A percentile compares a stretch with the other conserved stretches of the same genome.
phyloP scores from a whole-genome alignment of 495 filamentous ascomycete species.

The Penicillium cosmopolitanum region DNA sequence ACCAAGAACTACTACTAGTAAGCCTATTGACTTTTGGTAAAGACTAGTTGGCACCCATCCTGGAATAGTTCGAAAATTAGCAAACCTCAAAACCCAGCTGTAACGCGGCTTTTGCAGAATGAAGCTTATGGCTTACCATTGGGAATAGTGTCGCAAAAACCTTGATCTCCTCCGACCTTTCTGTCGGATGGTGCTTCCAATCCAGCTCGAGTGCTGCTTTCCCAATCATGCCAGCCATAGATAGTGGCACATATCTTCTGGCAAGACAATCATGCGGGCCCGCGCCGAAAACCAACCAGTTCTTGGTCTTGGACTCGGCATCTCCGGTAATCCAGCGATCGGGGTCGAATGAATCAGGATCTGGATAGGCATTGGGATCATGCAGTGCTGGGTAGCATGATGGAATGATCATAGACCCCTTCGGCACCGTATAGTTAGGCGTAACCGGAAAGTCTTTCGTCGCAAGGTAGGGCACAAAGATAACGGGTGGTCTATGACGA shows the following conservation, averaged over 20 bases:
- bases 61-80: constrained; percentile 17
- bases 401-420: constrained; percentile 89
- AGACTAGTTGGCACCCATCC: constrained; percentile 67
- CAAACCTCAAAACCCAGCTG: constrained; percentile 1
- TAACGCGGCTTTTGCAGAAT: not conserved
- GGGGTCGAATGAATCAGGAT: constrained; percentile 79
- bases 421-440: constrained; percentile 79
- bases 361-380: constrained; percentile 83
- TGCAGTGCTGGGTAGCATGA: constrained; percentile 85
- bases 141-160: constrained; percentile 97
- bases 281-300: constrained; percentile 93
- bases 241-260: constrained; percentile 81
- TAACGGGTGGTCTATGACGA: constrained; percentile 87
- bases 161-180: constrained; percentile 82
- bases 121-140: constrained; percentile 57
- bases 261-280: constrained; percentile 93
- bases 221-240: constrained; percentile 84
- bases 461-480: constrained; percentile 92
- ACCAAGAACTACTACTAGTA: too few relatives aligned
- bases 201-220: constrained; percentile 82
- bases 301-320: constrained; percentile 89
- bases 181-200: constrained; percentile 83
- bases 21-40: constrained; percentile 43
- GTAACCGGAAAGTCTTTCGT: constrained; percentile 91
- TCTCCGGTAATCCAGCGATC: constrained; percentile 89